Base-by-base conservation (phyloP, 1,139 yeast genomes). In the Pichia sp. region DNA sequence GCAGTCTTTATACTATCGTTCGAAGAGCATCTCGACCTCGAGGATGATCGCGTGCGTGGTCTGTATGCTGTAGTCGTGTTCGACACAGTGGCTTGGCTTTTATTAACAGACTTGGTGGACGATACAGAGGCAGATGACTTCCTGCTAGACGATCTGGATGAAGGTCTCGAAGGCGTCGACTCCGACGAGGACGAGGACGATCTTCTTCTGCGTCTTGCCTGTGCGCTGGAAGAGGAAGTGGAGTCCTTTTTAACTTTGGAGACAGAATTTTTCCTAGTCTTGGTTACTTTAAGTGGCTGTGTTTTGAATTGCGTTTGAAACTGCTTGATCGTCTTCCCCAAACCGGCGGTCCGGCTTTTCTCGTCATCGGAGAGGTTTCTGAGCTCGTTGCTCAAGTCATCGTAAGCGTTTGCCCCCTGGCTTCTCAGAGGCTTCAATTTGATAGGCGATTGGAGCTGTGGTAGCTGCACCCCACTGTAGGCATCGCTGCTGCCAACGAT, bases 241-340 rank as follows among this genome's bases (percentile, higher is more conserved):
- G 37, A 9, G 7, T n/a, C 7, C 36, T 45, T 50, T 3, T 19
- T 23, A 37, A 25, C 16, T 31, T 44, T 49, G n/a, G 42, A 47
- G 48, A 49, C 51, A 46, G 55, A 53, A 37, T 39, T 37, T 42
- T 39, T 53, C 45, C 55, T 53, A 44, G 52, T 51, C 47, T 53
- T 53, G 8, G 12, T 25, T 5, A 53, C 46, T n/a, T 47, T 51
- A 4, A 53, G n/a, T 31, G 47, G 41, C 12, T 50, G 50, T n/a
- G 44, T 28, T 22, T 46, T 48, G 13, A 48, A 50, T 30, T 47
- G 48, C 3, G 48, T 44, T 49, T 52, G 55, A 37, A 21, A 49
- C 30, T 49, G 49, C 36, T 49, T 49, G 3, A 30, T 22, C 9
- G 25, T 13, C 16, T 34, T 49, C n/a, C 36, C 10, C 4, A 13